Percentiles rank a stretch among this genome's conserved stretches.
Conservation (phyloP, 2,329 filamentous ascomycete genomes). For the Trichophaea hybrida region DNA sequence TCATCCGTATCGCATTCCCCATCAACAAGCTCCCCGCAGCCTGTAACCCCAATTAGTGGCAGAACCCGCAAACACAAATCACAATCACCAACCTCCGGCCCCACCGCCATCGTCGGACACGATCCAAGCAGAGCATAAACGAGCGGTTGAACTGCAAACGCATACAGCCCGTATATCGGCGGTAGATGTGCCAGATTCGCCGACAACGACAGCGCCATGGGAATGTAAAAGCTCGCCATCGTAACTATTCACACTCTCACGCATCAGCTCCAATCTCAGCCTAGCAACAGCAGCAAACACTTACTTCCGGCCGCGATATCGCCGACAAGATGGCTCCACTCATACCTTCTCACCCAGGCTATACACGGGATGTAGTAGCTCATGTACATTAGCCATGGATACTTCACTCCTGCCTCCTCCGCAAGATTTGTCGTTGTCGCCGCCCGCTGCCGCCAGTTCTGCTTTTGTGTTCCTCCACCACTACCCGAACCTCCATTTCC, state of each 20-base stretch:
- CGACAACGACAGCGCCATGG: conserved; percentile 87
- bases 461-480: conserved; percentile 16
- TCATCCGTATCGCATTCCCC: conserved; percentile 54
- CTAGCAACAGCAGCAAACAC: conserved; percentile 1
- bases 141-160: conserved; percentile 83
- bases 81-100: conserved; percentile 46
- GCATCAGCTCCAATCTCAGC: too few species aligned
- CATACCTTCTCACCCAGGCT: conserved; percentile 82
- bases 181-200: conserved; percentile 86
- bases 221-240: conserved; percentile 97
- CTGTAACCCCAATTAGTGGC: conserved; percentile 10
- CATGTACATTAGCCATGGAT: conserved; percentile 65
- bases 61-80: too few species aligned
- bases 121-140: conserved; percentile 83
- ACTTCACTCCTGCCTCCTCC: conserved; percentile 38
- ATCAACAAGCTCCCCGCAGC: conserved; percentile 84
- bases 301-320: conserved; percentile 62
- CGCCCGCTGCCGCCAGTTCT: conserved; percentile 30
- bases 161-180: conserved; percentile 84
- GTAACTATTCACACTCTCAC: conserved; percentile 42
- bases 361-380: conserved; percentile 86
- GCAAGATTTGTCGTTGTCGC: conserved; percentile 22
- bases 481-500: conserved; percentile 21
- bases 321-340: conserved; percentile 63
- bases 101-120: conserved; percentile 84